Percentiles rank a stretch among this genome's conserved stretches.
Evolutionary conservation across 257 asterid genomes (phyloP).

Genomic region (Nicotiana obtusifolia): DNA sequence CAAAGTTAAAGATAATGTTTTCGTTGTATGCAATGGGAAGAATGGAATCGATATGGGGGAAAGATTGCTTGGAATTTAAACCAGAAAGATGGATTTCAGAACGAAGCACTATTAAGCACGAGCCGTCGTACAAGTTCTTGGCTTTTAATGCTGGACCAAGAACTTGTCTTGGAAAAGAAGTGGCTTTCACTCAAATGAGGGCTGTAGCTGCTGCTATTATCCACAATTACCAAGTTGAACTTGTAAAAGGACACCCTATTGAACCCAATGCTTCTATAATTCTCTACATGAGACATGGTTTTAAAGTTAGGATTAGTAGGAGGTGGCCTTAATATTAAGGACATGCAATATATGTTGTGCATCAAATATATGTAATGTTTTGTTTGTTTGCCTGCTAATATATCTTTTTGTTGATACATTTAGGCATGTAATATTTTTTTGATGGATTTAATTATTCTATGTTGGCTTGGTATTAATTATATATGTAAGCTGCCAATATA

Average conservation of each 20-base stretch:
- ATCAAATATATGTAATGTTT: neutral
- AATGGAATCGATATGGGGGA: constrained; percentile 50
- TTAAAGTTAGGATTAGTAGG: constrained; percentile 40
- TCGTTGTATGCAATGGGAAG: constrained; percentile 59
- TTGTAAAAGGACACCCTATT: constrained; percentile 35
- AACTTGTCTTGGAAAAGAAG: constrained; percentile 61
- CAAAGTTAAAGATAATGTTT: constrained; percentile 40
- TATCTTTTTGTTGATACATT: neutral
- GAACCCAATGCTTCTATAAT: constrained; percentile 45
- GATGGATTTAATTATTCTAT: neutral
- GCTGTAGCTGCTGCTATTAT: constrained; percentile 44
- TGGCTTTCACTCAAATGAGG: constrained; percentile 46
- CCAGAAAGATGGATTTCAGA: constrained; percentile 61
- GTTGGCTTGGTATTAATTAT: neutral
- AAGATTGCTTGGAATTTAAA: constrained; percentile 44
- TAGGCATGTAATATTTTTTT: neutral
- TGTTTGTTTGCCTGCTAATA: neutral
- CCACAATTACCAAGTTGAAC: constrained; percentile 31
- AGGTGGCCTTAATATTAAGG: constrained; percentile 12
- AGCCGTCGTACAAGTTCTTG: constrained; percentile 54
- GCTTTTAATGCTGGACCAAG: constrained; percentile 68
- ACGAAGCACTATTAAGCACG: constrained; percentile 32
- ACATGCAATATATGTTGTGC: neutral
- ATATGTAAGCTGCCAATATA: neutral
- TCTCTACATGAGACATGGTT: constrained; percentile 52